Conservation (phyloP, 352 stramenopile genomes). For the Globisporangium cylindrosporum region DNA sequence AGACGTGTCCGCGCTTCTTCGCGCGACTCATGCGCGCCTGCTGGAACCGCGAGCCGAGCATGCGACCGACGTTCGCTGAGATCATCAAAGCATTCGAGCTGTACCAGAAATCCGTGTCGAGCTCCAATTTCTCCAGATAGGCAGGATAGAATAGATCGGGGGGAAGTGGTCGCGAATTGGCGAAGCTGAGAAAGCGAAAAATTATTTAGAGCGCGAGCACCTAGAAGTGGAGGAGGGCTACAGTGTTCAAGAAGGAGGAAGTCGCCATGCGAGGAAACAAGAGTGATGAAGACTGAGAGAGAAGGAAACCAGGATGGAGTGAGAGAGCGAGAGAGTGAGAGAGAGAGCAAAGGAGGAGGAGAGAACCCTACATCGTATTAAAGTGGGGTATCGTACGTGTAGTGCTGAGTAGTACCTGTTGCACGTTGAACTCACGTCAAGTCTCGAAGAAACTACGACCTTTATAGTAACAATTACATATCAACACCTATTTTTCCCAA, state of each 20-base stretch:
- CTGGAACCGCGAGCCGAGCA: conserved; percentile 70
- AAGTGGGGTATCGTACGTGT: neutral
- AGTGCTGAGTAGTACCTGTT: neutral
- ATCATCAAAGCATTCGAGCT: conserved; percentile 56
- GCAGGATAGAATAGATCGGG: conserved; percentile 4
- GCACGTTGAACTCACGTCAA: neutral
- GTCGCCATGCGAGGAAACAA: neutral
- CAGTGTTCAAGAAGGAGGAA: conserved; percentile 7
- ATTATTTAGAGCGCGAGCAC: conserved; percentile 11
- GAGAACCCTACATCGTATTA: neutral
- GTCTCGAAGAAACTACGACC: neutral
- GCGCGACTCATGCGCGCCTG: conserved; percentile 72
- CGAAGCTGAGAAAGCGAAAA: conserved; percentile 5
- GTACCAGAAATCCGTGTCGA: conserved; percentile 22
- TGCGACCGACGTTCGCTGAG: conserved; percentile 67
- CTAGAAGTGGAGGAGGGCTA: neutral
- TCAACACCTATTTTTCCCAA: neutral
- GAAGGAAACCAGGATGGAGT: neutral
- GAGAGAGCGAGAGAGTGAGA: neutral
- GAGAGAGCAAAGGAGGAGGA: neutral
- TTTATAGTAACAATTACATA: conserved; percentile 1
- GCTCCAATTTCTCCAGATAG: conserved; percentile 13
- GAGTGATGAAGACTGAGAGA: neutral
- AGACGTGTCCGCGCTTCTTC: conserved; percentile 64
- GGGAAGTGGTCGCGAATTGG: neutral